Percentiles rank a stretch among this genome's conserved stretches.
phyloP scores from a whole-genome alignment of 2,329 filamentous ascomycete genomes.

The Pseudogymnoascus sp. region DNA sequence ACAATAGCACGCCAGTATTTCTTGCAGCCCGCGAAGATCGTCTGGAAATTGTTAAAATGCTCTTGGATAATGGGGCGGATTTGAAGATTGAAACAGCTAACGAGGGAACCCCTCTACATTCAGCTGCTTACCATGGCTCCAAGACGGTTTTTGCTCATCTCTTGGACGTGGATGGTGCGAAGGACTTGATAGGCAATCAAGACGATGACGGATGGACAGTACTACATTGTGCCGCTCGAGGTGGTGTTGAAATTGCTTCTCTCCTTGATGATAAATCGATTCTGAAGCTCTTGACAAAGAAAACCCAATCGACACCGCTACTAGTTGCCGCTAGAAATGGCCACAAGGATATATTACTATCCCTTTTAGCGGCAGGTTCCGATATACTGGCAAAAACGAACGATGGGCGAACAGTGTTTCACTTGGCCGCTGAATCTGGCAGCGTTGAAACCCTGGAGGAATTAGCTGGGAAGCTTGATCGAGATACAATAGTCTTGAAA shows the following conservation, averaged over 20 bases:
- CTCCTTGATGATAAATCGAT: neutral
- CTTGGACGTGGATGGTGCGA: neutral
- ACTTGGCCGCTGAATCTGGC: slow-evolving; percentile 2
- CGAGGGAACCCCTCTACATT: neutral
- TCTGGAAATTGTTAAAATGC: neutral
- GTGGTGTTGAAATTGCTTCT: neutral
- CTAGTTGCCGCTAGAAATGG: neutral
- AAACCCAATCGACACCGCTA: neutral
- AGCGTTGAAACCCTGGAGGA: neutral
- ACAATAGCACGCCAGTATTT: neutral
- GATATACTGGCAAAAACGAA: neutral
- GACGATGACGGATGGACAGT: neutral
- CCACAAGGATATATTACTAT: neutral
- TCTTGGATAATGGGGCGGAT: neutral
- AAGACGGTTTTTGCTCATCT: neutral
- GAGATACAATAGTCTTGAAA: neutral
- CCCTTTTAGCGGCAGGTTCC: neutral
- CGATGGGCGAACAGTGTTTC: neutral
- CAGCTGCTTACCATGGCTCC: neutral
- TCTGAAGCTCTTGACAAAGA: neutral
- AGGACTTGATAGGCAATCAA: neutral
- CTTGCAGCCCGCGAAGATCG: neutral
- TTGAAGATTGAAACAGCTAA: neutral
- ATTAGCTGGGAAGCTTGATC: neutral
- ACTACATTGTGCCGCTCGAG: neutral